Conservation (phyloP, 495 filamentous ascomycete species). For the Podospora appendiculata region DNA sequence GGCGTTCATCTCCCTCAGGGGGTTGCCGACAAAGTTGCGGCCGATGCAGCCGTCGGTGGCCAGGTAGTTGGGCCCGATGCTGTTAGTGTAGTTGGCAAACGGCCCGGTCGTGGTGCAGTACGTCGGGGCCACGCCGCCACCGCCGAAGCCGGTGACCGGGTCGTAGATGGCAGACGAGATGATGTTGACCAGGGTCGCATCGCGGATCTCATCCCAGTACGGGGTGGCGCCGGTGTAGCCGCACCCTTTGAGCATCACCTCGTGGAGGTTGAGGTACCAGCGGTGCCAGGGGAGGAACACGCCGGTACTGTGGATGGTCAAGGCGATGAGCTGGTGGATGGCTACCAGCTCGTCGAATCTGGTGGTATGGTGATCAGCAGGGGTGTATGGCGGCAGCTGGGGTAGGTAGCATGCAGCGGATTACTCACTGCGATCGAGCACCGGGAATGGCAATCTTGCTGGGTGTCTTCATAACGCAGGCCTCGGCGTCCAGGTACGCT, state of each 20-base stretch:
- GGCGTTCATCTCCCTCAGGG: background rate
- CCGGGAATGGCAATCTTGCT: background rate
- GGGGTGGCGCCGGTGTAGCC: conserved; percentile 35
- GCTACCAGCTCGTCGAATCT: conserved; percentile 1
- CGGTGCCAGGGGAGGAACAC: conserved; percentile 43
- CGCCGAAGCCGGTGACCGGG: conserved; percentile 25
- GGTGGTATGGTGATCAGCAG: background rate
- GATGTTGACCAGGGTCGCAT: conserved; percentile 31
- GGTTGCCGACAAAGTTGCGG: conserved; percentile 18
- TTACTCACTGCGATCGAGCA: background rate
- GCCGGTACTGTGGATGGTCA: conserved; percentile 6
- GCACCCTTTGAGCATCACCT: conserved; percentile 35
- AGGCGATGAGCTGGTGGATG: conserved; percentile 1
- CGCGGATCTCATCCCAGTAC: conserved; percentile 44
- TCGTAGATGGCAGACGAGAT: conserved; percentile 23
- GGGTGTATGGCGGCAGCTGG: too few relatives aligned
- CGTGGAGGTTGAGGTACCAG: conserved; percentile 35
- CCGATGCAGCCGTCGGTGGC: conserved; percentile 26
- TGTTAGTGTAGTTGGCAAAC: conserved; percentile 19
- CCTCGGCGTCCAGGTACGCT: conserved; percentile 2
- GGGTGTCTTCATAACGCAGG: conserved; percentile 3
- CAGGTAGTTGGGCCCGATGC: conserved; percentile 19
- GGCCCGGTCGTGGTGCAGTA: conserved; percentile 36
- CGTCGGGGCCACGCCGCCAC: conserved; percentile 21
- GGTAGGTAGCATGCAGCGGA: too few relatives aligned